Evolutionary conservation across 2,329 filamentous ascomycete species (phyloP), one percentile per base, ranked within the genome.

Genomic region (Ceratocystis variospora): DNA sequence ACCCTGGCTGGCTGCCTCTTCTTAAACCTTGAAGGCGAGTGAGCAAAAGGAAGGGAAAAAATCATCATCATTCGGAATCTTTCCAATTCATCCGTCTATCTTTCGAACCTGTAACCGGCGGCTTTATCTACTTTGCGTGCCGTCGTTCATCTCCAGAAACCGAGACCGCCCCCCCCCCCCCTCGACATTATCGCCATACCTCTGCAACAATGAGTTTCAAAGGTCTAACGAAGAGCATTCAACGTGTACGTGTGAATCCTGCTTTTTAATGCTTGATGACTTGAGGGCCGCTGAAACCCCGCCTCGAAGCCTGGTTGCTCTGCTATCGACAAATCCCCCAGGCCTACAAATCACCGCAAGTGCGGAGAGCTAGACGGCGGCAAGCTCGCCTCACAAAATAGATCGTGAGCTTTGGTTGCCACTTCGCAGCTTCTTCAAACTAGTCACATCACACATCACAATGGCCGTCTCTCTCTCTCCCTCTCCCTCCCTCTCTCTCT

Each of bases 201-300:
- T 45, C 63, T 68, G 66, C 63, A 73, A 73, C 65, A 74, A 97
- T 99, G 94, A 96, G 92, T 84, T 92, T 96, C 82, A 95, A 94
- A 78, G 94, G 94, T 73, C 90, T 99, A 73, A 86, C 88, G 76
- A 97, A 96, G 82, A 88, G 88, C 79, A 80, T 96, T 74, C 84
- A 85, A 69, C 85, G 94, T 78, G 93, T 93, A 83, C 75, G 86
- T 70, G 5, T 37, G 7, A 37, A 59, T 59, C 55, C 55, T 59
- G 19, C 55, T 59, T 57, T 17, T 59, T 59, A 31, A 10, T 19
- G 15, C 25, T 33, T 17, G 25, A 8, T 59, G 15, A 12, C 37
- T 15, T 15, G 37, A 41, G 10, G 55, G 33, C 33, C 28, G 28
- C 55, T 33, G 55, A 31, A 59, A 59, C 55, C 55, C 55, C 55